Evolutionary conservation across 1,284 basidiomycete genomes (phyloP), one percentile per base, ranked within the genome.

Genomic region (Anthracocystis setariae): DNA sequence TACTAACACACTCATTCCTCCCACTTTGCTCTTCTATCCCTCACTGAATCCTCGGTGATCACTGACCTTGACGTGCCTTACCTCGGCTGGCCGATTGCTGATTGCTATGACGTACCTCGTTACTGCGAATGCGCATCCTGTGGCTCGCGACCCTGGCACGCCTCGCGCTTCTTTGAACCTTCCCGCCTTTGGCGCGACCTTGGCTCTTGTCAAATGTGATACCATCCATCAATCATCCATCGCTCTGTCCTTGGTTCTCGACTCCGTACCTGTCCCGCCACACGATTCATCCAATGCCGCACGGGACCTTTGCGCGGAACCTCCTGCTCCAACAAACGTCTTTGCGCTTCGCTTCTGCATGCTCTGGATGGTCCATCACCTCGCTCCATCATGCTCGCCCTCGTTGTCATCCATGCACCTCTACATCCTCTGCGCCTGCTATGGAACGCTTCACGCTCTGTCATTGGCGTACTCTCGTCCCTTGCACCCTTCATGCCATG

Each of bases 111-210:
- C 35, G 35, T n/a, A 7, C 35, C 35, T 37, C 47, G 42, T 38
- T 39, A 38, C 50, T 45, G 42, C 51, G 25, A 21, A 44, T 37
- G 24, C 43, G 37, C 46, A 20, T 50, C 37, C 37, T 54, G 52
- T 50, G 59, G 46, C 51, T 65, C 56, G 56, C 38, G 51, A 32
- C 46, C 39, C 29, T 59, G 63, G 63, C 46, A 65, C 63, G 56
- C 50, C 52, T 23, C 53, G 18, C 45, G 42, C 56, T 51, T 29
- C 44, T 25, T 25, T 33, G 7, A 32, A 27, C 40, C 35, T 24
- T 40, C 27, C 33, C 35, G 27, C 39, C 27, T 37, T 23, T 35
- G 63, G 52, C 51, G 24, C 51, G 44, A 55, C 42, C 20, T 46
- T 47, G 50, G 56, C 46, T 59, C 44, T 37, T 45, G 18, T 38